Percentiles rank a stretch among this genome's conserved stretches.
These are phyloP conservation scores for Blepharisma stoltei DNA, from an alignment of 73 alveolate species.

Conservation along the genomic window DNA sequence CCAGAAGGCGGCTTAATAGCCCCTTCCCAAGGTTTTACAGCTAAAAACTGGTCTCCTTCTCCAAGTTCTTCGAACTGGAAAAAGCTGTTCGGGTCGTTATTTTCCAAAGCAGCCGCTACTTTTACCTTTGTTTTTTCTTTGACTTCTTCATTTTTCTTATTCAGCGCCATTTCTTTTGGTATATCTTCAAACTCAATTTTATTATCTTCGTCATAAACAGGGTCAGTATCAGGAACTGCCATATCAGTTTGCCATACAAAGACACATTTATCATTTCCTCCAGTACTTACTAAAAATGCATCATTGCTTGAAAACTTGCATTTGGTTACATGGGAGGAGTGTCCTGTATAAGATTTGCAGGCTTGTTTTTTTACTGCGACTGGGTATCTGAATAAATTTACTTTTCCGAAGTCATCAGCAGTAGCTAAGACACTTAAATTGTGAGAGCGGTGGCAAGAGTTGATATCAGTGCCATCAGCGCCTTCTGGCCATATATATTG, in stretches of 20 bases:
- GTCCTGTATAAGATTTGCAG: conserved; percentile 91
- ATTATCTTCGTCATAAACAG: conserved; percentile 30
- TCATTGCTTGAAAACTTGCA: conserved; percentile 89
- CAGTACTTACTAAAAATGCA: conserved; percentile 82
- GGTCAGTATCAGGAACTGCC: conserved; percentile 46
- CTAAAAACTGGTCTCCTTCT: conserved; percentile 82
- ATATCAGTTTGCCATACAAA: conserved; percentile 96
- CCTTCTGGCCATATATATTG: conserved; percentile 93
- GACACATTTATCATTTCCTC: conserved; percentile 97
- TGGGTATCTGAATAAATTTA: conserved; percentile 92
- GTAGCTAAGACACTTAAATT: conserved; percentile 78
- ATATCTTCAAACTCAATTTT: conserved; percentile 56
- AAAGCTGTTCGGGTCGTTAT: conserved; percentile 28
- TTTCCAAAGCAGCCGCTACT: conserved; percentile 58
- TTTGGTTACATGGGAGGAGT: conserved; percentile 95
- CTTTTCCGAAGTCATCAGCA: conserved; percentile 90
- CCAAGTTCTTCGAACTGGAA: conserved; percentile 84
- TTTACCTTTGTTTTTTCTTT: conserved; percentile 35
- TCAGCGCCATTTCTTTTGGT: conserved; percentile 35
- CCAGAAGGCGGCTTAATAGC: conserved; percentile 65
- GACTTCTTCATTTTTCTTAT: conserved; percentile 41
- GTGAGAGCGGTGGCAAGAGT: conserved; percentile 82
- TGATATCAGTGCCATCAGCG: conserved; percentile 89
- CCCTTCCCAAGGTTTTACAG: conserved; percentile 78
- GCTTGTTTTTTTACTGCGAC: conserved; percentile 86